Evolutionary conservation across 805 yeast species (phyloP), one percentile per base, ranked within the genome.

Genomic region (Debaryomyces castellii): DNA sequence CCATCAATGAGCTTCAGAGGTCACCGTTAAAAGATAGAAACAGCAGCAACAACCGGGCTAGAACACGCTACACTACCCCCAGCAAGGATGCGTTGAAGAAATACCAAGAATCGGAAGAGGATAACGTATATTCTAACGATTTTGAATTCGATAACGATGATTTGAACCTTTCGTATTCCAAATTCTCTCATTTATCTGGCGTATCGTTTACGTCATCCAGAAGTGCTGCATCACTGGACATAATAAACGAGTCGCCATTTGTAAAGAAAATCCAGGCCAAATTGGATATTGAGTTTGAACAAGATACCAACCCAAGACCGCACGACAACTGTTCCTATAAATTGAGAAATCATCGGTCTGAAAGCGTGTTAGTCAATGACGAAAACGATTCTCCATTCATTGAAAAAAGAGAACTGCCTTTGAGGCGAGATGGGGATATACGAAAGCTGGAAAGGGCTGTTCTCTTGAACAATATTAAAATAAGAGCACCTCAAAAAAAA

Each of bases 151-250:
- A 57, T 9, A 34, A 50, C 22, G 59, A 57, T n/a, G 58, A 57
- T 8, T 43, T 57, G 14, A 61, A 67, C 41, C 51, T 71, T 10
- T 67, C 74, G 5, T 70, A 61, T 50, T 67, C 73, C 36, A 64
- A 58, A 51, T 71, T 71, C 49, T 66, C 74, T 41, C 68, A 64
- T 23, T 46, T 58, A 5, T 57, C 64, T 20, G 60, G 60, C 7
- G 51, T 59, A 9, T 52, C 64, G 22, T 54, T 55, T 30, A 41
- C 51, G 35, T 42, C 50, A 23, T 32, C 45, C 28, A 36, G 27
- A 6, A 41, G 43, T 8, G 37, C 52, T 3, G 35, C 35, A n/a
- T n/a, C 32, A 5, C 43, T 38, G 42, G 34, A 34, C 14, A 27
- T 34, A 9, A 24, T 39, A n/a, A 11, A 18, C 10, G 51, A 49